Percentiles rank a stretch among this genome's conserved stretches.
These are phyloP conservation scores for Colletotrichum euphorbiae DNA, from an alignment of 2,329 filamentous ascomycete species.

Conservation along the genomic window DNA sequence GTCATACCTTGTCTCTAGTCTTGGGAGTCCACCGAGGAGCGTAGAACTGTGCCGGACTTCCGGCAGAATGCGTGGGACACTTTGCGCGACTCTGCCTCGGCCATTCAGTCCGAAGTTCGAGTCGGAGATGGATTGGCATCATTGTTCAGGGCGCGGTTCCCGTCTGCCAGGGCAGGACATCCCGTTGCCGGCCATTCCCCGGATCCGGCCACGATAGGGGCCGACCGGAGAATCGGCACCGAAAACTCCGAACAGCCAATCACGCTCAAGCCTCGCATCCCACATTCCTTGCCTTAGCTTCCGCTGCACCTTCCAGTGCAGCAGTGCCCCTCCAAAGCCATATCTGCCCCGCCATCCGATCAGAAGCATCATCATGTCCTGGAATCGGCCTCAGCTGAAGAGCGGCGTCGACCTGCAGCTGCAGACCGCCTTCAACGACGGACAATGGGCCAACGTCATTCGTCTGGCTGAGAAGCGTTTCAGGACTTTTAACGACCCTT, in stretches of 20 bases:
- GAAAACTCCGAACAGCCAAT: conserved; percentile 26
- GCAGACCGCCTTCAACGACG: conserved; percentile 65
- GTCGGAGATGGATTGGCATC: too few species aligned
- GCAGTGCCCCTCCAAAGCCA: conserved; percentile 39
- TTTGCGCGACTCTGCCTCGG: too few species aligned
- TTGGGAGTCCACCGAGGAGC: too few species aligned
- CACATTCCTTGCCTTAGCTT: conserved; percentile 19
- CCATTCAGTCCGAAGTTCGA: too few species aligned
- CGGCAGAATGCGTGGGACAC: too few species aligned
- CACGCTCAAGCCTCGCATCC: neutral
- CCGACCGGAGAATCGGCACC: conserved; percentile 5
- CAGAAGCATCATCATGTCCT: conserved; percentile 40
- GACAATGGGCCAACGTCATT: conserved; percentile 64
- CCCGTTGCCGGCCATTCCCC: too few species aligned
- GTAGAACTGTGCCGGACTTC: too few species aligned
- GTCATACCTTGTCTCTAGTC: too few species aligned
- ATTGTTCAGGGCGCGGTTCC: too few species aligned
- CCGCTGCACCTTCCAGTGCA: conserved; percentile 29
- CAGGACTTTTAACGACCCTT: conserved; percentile 63
- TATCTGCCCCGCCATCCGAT: conserved; percentile 43
- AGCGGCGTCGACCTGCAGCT: conserved; percentile 66
- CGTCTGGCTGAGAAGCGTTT: conserved; percentile 65
- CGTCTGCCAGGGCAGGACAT: too few species aligned
- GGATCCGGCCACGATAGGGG: neutral
- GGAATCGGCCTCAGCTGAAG: conserved; percentile 54